Evolutionary conservation across 208 protist species (phyloP).

Genomic region (Phytomonas francai): DNA sequence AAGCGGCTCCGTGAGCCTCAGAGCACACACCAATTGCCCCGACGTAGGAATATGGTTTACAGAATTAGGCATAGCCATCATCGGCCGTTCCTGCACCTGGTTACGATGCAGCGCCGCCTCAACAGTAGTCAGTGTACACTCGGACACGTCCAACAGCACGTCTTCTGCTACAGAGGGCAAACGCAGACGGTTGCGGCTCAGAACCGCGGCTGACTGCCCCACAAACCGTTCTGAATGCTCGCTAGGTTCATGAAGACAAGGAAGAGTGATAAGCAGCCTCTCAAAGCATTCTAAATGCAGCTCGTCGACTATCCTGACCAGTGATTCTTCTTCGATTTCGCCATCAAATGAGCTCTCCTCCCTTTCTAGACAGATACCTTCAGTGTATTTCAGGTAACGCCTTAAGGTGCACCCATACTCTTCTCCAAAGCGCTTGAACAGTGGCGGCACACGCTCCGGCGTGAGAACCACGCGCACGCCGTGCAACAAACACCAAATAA

Average conservation of each 20-base stretch:
- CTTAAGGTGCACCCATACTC: slow-evolving; percentile 15
- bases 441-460: slow-evolving; percentile 33
- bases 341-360: neutral
- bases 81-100: neutral
- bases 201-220: neutral
- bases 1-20: neutral
- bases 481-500: slow-evolving; percentile 31
- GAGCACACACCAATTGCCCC: neutral
- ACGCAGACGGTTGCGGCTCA: slow-evolving; percentile 3
- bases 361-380: neutral
- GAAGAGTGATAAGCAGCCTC: neutral
- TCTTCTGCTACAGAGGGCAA: neutral
- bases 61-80: neutral
- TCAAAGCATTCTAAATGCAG: neutral
- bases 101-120: neutral
- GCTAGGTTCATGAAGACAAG: neutral
- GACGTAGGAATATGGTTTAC: neutral
- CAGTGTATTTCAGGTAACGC: neutral
- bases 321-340: neutral
- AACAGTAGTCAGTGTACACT: neutral
- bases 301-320: neutral
- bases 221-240: neutral
- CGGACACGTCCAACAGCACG: neutral
- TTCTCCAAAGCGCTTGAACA: slow-evolving; percentile 35
- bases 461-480: slow-evolving; percentile 35